phyloP scores from a whole-genome alignment of 352 stramenopile genomes.

The Phytopythium oedochilum region DNA sequence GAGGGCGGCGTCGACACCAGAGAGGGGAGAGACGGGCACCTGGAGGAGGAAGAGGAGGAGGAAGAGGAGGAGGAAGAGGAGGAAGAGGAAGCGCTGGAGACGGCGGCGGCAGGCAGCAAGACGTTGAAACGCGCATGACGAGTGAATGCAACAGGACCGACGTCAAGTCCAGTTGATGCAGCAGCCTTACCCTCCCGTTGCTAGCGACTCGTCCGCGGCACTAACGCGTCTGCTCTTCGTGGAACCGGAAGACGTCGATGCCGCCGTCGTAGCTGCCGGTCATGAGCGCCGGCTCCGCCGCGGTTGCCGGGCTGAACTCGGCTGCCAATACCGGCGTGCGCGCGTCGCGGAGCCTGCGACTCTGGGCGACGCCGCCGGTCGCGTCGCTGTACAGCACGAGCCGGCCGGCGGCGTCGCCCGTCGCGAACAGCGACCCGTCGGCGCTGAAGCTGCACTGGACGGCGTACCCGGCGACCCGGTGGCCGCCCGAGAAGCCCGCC shows the following conservation, averaged over 20 bases:
- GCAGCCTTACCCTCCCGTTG: too few relatives aligned
- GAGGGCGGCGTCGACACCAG: neutral
- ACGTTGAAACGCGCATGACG: neutral
- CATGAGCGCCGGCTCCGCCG: neutral
- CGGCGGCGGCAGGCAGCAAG: neutral
- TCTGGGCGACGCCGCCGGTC: neutral
- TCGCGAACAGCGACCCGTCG: conserved; percentile 35
- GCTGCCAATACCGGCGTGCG: neutral
- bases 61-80: neutral
- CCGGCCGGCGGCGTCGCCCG: conserved; percentile 36
- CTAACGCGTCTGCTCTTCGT: neutral
- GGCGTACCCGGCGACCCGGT: conserved; percentile 35
- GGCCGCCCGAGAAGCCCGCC: conserved; percentile 19
- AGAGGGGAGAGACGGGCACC: neutral
- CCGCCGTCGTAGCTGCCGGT: neutral
- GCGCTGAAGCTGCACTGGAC: conserved; percentile 52
- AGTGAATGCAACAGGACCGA: too few relatives aligned
- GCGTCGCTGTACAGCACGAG: conserved; percentile 37
- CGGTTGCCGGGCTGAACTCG: neutral
- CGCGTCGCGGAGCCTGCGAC: neutral
- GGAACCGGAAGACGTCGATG: neutral
- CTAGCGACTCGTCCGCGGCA: too few relatives aligned
- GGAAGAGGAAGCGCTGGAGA: neutral
- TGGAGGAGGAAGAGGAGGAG: neutral
- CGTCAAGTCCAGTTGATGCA: too few relatives aligned